A percentile compares a stretch with the other conserved stretches of the same genome.
phyloP scores from a whole-genome alignment of 2,329 filamentous ascomycete genomes.

The Diaporthe batatas region DNA sequence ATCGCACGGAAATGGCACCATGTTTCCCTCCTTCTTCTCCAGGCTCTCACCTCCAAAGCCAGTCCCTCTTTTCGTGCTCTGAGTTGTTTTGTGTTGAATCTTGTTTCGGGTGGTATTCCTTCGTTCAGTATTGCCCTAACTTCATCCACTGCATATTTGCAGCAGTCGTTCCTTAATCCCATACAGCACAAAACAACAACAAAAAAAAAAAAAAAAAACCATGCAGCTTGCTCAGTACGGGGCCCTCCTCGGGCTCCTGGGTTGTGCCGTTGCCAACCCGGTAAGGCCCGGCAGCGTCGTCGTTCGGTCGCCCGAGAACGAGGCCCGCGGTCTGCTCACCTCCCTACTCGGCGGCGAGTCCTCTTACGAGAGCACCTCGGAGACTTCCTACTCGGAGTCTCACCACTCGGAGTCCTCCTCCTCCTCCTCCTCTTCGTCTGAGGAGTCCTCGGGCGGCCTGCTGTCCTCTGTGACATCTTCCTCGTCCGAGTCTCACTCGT shows the following conservation, averaged over 20 bases:
- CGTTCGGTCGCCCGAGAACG: constrained; percentile 37
- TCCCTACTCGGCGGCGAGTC: constrained; percentile 16
- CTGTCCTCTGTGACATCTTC: constrained; percentile 21
- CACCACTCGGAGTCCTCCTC: constrained; percentile 2
- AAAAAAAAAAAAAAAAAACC: neutral
- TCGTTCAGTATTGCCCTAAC: constrained; percentile 28
- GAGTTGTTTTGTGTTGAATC: constrained; percentile 40
- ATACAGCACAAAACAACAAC: neutral
- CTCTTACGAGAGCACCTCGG: constrained; percentile 8
- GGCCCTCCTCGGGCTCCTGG: constrained; percentile 40
- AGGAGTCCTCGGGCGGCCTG: constrained; percentile 13
- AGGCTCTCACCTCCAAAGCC: constrained; percentile 39
- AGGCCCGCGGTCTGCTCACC: constrained; percentile 25
- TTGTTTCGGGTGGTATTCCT: constrained; percentile 35
- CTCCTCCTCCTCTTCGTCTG: neutral
- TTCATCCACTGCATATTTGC: constrained; percentile 38
- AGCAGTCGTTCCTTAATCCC: constrained; percentile 39
- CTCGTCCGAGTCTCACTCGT: constrained; percentile 9
- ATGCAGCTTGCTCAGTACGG: constrained; percentile 41
- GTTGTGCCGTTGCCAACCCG: constrained; percentile 38
- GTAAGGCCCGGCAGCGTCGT: constrained; percentile 36
- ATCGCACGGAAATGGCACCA: constrained; percentile 2
- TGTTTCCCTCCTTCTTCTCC: constrained; percentile 6
- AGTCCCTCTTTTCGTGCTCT: constrained; percentile 41
- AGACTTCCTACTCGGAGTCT: constrained; percentile 19